Base-by-base conservation (phyloP, 192 early-diverging fungal species). In the Coemansia sp. region DNA sequence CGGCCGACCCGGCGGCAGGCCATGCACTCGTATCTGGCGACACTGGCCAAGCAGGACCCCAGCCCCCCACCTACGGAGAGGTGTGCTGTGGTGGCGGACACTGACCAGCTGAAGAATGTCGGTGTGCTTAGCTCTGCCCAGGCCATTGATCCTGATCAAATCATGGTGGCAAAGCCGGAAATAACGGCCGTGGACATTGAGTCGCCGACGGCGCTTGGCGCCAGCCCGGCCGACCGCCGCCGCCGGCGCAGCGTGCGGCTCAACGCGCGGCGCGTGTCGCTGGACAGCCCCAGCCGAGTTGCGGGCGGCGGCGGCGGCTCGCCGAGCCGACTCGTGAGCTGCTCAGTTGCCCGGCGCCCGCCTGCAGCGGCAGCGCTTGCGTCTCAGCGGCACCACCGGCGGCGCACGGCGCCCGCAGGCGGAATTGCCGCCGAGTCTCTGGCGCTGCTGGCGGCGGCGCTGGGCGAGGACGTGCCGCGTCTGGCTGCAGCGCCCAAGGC, bases 401-500 rank as follows among this genome's bases (percentile, higher is more conserved):
- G 58, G 10, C 45, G 48, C 33, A 68, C 65, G 10, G 65, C 65
- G 10, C 60, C 60, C n/a, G 15, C 25, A 2, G 36, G 14, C 21
- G 15, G 30, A 9, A 18, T 36, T 4, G 38, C 25, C 27, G 26
- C 25, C 7, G 49, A 53, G 10, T 63, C 63, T 18, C 58, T 76
- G 34, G 72, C 72, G 0, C 61, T 51, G 21, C 57, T 76, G 60
- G 72, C 72, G 1, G 55, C 58, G 3, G 72, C 72, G 3, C 53
- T 76, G 37, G 72, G 72, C 27, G 72, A 76, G 27, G 72, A 76
- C 22, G 14, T 76, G 0, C 72, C 72, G 8, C 17, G 11, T 17
- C 34, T 57, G 23, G 42, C 63, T 42, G 27, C n/a, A 15, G 5
- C 17, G 22, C 13, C n/a, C 30, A 40, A 14, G 21, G n/a, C 10